phyloP scores from a whole-genome alignment of 2,329 filamentous ascomycete genomes.

The Phialophora verrucosa region DNA sequence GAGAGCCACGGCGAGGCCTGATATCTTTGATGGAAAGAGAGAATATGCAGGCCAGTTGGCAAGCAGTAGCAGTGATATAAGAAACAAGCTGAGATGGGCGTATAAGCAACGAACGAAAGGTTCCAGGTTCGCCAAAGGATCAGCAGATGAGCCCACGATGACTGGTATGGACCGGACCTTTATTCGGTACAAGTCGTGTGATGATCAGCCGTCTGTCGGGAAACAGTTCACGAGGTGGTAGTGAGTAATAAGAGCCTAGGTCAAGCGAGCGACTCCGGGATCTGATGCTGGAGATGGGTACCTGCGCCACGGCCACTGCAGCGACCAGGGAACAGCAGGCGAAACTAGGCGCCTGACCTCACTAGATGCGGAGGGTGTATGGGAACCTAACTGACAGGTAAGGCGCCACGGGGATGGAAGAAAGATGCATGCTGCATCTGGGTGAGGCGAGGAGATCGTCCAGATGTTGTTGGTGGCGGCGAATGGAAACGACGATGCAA shows the following conservation, averaged over 20 bases:
- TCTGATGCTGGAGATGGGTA: constrained; percentile 14
- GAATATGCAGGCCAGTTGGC: constrained; percentile 2
- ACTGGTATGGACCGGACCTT: constrained; percentile 13
- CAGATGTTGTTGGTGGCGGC: constrained; percentile 30
- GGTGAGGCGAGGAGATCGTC: constrained; percentile 32
- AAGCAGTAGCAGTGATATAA: constrained; percentile 1
- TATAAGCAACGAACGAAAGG: constrained; percentile 5
- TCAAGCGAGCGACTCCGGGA: constrained; percentile 12
- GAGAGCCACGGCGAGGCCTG: background rate
- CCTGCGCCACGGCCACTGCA: constrained; percentile 18
- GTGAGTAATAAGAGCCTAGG: background rate
- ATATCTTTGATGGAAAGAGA: constrained; percentile 1
- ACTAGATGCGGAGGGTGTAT: constrained; percentile 17
- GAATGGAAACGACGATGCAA: constrained; percentile 17
- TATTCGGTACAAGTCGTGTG: constrained; percentile 21
- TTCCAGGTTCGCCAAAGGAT: constrained; percentile 8
- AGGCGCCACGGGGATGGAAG: constrained; percentile 14
- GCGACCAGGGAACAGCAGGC: constrained; percentile 12
- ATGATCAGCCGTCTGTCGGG: constrained; percentile 17
- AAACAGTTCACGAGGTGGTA: constrained; percentile 9
- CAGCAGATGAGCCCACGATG: constrained; percentile 8
- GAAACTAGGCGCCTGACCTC: constrained; percentile 20
- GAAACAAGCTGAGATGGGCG: background rate
- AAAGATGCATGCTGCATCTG: constrained; percentile 15
- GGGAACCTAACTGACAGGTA: constrained; percentile 11